These are phyloP conservation scores for Blastomyces emzantsi DNA, from an alignment of 2,329 filamentous ascomycete species.

Conservation along the genomic window DNA sequence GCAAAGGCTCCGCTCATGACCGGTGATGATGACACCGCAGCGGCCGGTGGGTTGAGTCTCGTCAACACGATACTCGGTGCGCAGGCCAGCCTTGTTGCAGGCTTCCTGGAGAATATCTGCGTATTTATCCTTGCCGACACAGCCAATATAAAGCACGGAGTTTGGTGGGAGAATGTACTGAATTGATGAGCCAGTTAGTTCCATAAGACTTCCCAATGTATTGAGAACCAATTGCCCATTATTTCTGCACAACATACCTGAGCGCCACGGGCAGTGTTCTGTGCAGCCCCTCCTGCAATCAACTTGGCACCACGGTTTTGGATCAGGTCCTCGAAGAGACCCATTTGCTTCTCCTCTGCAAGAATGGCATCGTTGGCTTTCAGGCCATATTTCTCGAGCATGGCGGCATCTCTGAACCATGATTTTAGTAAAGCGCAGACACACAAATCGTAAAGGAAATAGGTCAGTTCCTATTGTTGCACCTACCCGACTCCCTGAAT, in stretches of 20 bases:
- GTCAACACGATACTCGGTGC: constrained; percentile 92
- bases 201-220: neutral
- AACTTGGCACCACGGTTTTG: constrained; percentile 88
- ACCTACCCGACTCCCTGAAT: constrained; percentile 72
- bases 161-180: constrained; percentile 83
- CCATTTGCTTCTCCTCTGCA: constrained; percentile 81
- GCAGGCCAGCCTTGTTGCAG: constrained; percentile 77
- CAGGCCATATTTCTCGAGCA: constrained; percentile 85
- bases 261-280: constrained; percentile 94
- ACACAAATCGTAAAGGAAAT: constrained; percentile 9
- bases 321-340: constrained; percentile 86
- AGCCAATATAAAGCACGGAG: constrained; percentile 87
- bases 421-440: constrained; percentile 19
- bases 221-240: neutral
- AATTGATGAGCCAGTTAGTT: neutral
- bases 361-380: constrained; percentile 98
- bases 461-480: constrained; percentile 3
- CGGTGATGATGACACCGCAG: constrained; percentile 94
- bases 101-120: constrained; percentile 79
- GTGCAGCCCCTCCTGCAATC: constrained; percentile 90
- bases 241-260: constrained; percentile 44
- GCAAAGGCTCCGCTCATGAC: constrained; percentile 88
- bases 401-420: constrained; percentile 59
- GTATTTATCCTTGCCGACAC: constrained; percentile 93
- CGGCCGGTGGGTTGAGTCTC: constrained; percentile 75